Evolutionary conservation across 2,329 filamentous ascomycete species (phyloP), one percentile per base, ranked within the genome.

Genomic region (Aspergillus spinulosporus): DNA sequence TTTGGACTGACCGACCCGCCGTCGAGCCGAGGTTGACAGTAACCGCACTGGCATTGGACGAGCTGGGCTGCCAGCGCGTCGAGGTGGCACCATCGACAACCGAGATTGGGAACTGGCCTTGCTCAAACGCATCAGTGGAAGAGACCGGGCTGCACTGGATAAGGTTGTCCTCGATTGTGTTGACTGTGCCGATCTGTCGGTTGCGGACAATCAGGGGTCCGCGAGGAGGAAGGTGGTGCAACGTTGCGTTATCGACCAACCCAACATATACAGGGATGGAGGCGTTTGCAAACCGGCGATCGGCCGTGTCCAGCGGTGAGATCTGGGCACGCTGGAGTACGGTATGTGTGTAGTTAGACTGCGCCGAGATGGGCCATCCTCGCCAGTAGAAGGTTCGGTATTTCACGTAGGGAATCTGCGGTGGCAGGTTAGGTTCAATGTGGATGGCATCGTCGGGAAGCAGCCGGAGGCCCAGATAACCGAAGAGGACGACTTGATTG

Each of bases 41-140:
- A 11, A 89, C 65, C 3, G 80, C 81, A 29, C 81, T 77, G 4
- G 80, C 75, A 0, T 70, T 72, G 49, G 83, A 82, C 1, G 80
- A 66, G 1, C 73, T 66, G 0, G 87, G 86, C 64, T 88, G 85
- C 87, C 87, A 90, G 61, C 82, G 83, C 0, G 87, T 89, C 14
- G 82, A 82, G 4, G 82, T 76, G 2, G 85, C 84, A 51, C 87
- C 87, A 63, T 90, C 87, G 49, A 88, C 80, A 2, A 85, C 86
- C 0, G 82, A 79, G 51, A 88, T 76, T 1, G 88, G 86, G 73
- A 90, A 88, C 69, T 90, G 88, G 11, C 88, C 88, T 0, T 85
- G 82, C 28, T 80, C 73, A 64, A 80, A 83, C 1, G 69, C 66
- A 40, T 79, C 68, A 0, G 74, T 67, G 1, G 81, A 83, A 12